A percentile compares a stretch with the other conserved stretches of the same genome.
These are phyloP conservation scores for Pyrenophora tritici-repentis DNA, from an alignment of 2,329 filamentous ascomycete species.

Conservation along the genomic window DNA sequence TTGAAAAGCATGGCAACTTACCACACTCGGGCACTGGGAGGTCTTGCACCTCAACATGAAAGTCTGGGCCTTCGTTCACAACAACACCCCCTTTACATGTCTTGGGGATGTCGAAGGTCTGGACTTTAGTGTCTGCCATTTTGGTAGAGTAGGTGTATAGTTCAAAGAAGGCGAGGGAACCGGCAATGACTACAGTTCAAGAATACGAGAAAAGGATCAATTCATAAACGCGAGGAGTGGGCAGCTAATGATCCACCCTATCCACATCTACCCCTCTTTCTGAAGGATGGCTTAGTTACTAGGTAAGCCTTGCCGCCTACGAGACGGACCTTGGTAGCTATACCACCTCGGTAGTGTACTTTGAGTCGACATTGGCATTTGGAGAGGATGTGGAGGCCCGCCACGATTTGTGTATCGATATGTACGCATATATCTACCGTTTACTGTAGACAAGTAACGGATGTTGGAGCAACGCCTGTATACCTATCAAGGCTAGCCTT, in stretches of 20 bases:
- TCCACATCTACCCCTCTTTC: too few species aligned
- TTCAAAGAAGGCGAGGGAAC: not conserved
- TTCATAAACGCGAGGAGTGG: too few species aligned
- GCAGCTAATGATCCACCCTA: too few species aligned
- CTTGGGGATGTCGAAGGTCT: constrained; percentile 52
- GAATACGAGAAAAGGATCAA: not conserved
- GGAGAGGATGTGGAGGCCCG: too few species aligned
- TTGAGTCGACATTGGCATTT: too few species aligned
- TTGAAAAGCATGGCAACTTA: constrained; percentile 23
- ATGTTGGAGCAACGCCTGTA: not conserved
- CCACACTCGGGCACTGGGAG: constrained; percentile 56
- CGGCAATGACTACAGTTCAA: not conserved
- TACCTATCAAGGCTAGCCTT: not conserved
- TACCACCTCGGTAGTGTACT: too few species aligned
- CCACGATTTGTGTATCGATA: too few species aligned
- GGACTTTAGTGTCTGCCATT: constrained; percentile 35
- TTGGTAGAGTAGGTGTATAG: not conserved
- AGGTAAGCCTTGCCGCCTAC: too few species aligned
- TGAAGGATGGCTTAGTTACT: too few species aligned
- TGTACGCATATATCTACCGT: too few species aligned
- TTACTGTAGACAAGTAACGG: not conserved
- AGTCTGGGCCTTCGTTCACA: constrained; percentile 57
- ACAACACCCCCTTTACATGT: constrained; percentile 60
- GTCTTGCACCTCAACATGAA: constrained; percentile 53
- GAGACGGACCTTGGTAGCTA: too few species aligned